These are phyloP conservation scores for Leptosphaerulina australis DNA, from an alignment of 2,329 filamentous ascomycete species.

Conservation along the genomic window DNA sequence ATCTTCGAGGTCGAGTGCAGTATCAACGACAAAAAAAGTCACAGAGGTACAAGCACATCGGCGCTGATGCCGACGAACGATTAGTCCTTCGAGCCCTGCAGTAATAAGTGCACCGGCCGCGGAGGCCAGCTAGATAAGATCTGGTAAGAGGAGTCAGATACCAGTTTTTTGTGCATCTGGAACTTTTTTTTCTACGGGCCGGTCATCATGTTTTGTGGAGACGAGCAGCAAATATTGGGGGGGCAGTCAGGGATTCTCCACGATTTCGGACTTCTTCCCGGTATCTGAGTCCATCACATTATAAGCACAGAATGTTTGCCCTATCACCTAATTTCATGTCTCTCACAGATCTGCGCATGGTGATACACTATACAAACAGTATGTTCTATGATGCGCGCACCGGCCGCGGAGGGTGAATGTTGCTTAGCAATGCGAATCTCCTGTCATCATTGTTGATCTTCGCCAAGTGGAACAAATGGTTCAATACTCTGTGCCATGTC, in stretches of 20 bases:
- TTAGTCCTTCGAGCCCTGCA: neutral
- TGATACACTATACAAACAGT: neutral
- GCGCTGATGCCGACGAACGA: conserved; percentile 2
- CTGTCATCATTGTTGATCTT: conserved; percentile 11
- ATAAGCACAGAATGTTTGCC: neutral
- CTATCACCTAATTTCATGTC: neutral
- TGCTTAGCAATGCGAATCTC: conserved; percentile 9
- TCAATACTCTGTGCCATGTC: neutral
- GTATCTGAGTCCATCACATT: neutral
- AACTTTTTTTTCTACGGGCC: neutral
- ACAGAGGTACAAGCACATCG: conserved; percentile 1
- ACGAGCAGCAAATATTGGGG: conserved; percentile 6
- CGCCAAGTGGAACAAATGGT: neutral
- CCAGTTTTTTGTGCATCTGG: neutral
- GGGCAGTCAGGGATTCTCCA: conserved; percentile 5
- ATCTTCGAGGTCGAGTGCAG: neutral
- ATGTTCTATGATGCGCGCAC: neutral
- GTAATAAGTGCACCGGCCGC: conserved; percentile 26
- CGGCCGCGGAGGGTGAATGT: conserved; percentile 16
- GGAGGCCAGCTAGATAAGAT: conserved; percentile 24
- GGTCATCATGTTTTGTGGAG: conserved; percentile 7
- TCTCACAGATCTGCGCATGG: neutral
- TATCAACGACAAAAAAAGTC: conserved; percentile 2
- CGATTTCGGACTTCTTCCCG: conserved; percentile 17
- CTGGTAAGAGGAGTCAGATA: neutral